Evolutionary conservation across 2,329 filamentous ascomycete species (phyloP).

Genomic region (Fusarium stilboides): DNA sequence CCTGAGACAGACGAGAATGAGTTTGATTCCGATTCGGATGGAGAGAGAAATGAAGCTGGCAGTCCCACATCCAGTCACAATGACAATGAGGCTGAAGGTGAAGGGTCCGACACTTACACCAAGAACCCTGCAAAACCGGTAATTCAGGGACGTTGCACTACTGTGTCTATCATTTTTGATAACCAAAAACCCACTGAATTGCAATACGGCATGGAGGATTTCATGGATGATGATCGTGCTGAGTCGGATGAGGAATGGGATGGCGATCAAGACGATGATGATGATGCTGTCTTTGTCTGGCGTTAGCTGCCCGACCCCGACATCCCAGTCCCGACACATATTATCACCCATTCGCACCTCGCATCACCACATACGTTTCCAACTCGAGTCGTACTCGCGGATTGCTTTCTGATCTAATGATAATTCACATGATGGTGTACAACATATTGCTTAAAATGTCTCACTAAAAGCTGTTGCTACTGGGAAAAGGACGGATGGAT

Average conservation of each 20-base stretch:
- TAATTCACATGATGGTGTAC: not conserved
- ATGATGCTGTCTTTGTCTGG: constrained; percentile 53
- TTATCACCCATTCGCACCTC: not conserved
- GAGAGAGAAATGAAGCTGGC: constrained; percentile 21
- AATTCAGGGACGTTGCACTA: constrained; percentile 78
- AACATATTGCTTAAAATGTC: not conserved
- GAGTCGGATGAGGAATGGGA: constrained; percentile 72
- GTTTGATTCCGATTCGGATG: constrained; percentile 50
- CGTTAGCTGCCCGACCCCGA: constrained; percentile 17
- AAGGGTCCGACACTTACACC: constrained; percentile 10
- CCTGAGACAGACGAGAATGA: constrained; percentile 64
- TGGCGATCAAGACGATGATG: constrained; percentile 68
- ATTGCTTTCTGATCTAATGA: constrained; percentile 1
- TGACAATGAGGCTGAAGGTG: constrained; percentile 23
- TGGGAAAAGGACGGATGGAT: not conserved
- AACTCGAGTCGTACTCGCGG: not conserved
- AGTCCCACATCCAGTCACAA: constrained; percentile 10
- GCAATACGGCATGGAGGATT: constrained; percentile 80
- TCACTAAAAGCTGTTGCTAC: not conserved
- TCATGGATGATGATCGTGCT: constrained; percentile 72
- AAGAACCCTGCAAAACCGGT: constrained; percentile 63
- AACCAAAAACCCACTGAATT: constrained; percentile 80
- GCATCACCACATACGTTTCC: not conserved
- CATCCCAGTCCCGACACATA: not conserved
- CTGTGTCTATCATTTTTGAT: constrained; percentile 81